Evolutionary conservation across 1,284 basidiomycete genomes (phyloP), one percentile per base, ranked within the genome.

Genomic region (Trichosporon ovoides): DNA sequence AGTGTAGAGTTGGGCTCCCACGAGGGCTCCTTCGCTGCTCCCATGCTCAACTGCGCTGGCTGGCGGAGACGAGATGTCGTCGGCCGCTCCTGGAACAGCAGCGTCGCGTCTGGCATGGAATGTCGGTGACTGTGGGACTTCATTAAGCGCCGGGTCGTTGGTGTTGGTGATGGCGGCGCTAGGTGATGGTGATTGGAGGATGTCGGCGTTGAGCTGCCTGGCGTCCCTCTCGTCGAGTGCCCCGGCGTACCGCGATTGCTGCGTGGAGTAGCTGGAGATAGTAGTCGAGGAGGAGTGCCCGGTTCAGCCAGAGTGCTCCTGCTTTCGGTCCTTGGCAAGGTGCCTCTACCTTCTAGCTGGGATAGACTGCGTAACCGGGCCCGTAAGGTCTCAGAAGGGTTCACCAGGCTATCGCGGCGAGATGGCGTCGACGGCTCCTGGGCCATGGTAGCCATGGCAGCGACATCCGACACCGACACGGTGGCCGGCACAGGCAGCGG

Each of bases 381-480:
- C 16, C 61, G 57, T 3, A 62, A 46, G 16, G 48, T 46, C 31
- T 62, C 56, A 12, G 36, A 24, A 20, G 55, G 40, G 28, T 57
- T 48, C n/a, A 55, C 55, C 11, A 53, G 50, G 51, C 43, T 40
- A 22, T 48, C 28, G 9, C 14, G 36, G 46, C n/a, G 52, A 36
- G 40, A 18, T 12, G 38, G 52, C 11, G 35, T 36, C 14, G 46
- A 11, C 9, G 60, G 57, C 24, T 62, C 57, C n/a, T 57, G 51
- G 9, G 58, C 54, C 61, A 55, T 59, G n/a, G 55, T 59, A 5
- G 61, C 58, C 19, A 55, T 36, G 0, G 57, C 61, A 1, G 61
- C 61, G 22, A 62, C 53, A 50, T 62, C 61, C 16, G 55, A 57
- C n/a, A 62, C 55, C 3, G 55, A 57, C n/a, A 56, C 58, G 6